Evolutionary conservation across 2,329 filamentous ascomycete species (phyloP).

Genomic region (Pseudopyricularia cyperi): DNA sequence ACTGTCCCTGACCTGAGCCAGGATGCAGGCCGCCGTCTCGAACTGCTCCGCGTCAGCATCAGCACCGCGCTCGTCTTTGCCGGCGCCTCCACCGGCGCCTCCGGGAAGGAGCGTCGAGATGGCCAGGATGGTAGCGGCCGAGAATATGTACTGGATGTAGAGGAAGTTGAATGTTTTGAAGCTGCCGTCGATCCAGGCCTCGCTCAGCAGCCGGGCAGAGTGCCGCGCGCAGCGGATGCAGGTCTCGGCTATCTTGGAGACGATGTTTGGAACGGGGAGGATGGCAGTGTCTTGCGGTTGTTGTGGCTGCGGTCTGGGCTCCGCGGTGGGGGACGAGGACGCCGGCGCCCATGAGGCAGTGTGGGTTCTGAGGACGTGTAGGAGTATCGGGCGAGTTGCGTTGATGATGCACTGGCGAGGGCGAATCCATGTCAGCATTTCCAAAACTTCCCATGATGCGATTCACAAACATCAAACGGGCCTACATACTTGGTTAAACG

Average conservation of each 20-base stretch:
- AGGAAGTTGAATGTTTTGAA: constrained; percentile 1
- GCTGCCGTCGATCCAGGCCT: constrained; percentile 2
- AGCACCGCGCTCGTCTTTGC: neutral
- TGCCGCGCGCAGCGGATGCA: constrained; percentile 17
- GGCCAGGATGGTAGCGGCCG: constrained; percentile 1
- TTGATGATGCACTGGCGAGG: constrained; percentile 21
- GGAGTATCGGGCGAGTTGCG: constrained; percentile 16
- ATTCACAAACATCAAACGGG: neutral
- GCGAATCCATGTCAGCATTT: neutral
- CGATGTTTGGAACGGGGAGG: constrained; percentile 16
- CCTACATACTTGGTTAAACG: constrained; percentile 4
- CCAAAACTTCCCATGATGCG: neutral
- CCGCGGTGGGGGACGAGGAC: neutral
- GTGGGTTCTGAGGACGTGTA: constrained; percentile 15
- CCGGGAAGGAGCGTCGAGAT: neutral
- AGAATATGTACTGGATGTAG: constrained; percentile 1
- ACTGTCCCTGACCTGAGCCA: neutral
- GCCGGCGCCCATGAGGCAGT: constrained; percentile 3
- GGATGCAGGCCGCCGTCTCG: constrained; percentile 1
- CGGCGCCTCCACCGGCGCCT: no score
- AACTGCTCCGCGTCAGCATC: constrained; percentile 1
- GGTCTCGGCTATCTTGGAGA: constrained; percentile 13
- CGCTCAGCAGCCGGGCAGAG: neutral
- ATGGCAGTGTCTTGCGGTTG: constrained; percentile 2
- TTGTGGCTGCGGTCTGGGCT: neutral